Conservation (phyloP, 495 filamentous ascomycete genomes). For the Aspergillus funiculosus region DNA sequence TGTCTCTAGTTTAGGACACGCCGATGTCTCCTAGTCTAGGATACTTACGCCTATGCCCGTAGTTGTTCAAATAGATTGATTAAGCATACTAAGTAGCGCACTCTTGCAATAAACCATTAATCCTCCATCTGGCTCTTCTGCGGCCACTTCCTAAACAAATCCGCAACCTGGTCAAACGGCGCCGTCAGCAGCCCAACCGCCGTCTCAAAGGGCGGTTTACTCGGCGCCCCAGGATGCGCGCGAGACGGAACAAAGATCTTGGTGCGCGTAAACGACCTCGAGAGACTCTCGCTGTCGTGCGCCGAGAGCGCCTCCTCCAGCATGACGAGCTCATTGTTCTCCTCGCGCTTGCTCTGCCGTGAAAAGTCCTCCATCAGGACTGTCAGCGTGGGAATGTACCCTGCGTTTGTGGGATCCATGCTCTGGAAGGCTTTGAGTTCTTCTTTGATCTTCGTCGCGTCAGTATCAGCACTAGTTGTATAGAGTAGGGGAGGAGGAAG, state of each 20-base stretch:
- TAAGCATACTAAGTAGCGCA: too few species aligned
- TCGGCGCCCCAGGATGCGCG: conserved; percentile 45
- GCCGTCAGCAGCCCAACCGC: conserved; percentile 27
- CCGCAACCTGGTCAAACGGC: conserved; percentile 30
- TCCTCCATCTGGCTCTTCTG: conserved; percentile 12
- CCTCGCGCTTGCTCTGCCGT: conserved; percentile 59
- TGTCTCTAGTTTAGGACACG: too few species aligned
- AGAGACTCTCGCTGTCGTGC: conserved; percentile 36
- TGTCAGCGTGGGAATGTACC: conserved; percentile 50
- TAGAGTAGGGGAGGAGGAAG: background rate
- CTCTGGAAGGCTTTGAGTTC: conserved; percentile 56
- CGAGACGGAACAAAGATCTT: conserved; percentile 58
- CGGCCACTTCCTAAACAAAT: conserved; percentile 32
- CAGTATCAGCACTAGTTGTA: background rate
- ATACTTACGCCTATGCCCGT: too few species aligned
- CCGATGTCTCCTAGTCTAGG: too few species aligned
- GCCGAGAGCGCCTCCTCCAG: conserved; percentile 43
- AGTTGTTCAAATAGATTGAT: too few species aligned
- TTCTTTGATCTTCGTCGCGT: conserved; percentile 57
- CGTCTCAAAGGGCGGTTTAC: conserved; percentile 33
- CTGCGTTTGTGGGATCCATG: conserved; percentile 37
- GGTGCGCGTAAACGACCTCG: conserved; percentile 51
- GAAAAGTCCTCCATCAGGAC: conserved; percentile 46
- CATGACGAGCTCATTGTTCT: conserved; percentile 48
- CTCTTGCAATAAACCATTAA: too few species aligned